Conservation (phyloP, 1,284 basidiomycete species). For the Austropuccinia psidii region DNA sequence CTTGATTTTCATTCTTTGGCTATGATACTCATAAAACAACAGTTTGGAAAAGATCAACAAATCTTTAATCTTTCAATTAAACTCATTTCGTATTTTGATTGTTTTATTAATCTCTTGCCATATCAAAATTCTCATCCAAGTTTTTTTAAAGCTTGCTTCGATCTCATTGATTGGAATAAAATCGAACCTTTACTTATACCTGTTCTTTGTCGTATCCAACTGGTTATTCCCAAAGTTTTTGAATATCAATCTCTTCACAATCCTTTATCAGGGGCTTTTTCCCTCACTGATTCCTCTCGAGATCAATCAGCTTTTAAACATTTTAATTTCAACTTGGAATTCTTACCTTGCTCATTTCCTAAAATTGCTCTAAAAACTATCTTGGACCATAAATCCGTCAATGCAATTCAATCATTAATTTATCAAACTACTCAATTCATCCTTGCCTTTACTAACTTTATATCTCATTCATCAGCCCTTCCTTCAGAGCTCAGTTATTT, state of each 20-base stretch:
- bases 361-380: not conserved
- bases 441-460: not conserved
- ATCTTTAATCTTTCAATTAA: not conserved
- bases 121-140: not conserved
- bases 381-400: not conserved
- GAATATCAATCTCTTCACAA: not conserved
- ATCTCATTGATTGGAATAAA: not conserved
- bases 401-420: not conserved
- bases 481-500: slow-evolving; percentile 4
- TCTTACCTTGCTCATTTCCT: not conserved
- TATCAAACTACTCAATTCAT: not conserved
- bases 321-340: not conserved
- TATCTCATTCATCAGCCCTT: not conserved
- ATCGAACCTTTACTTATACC: not conserved
- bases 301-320: not conserved
- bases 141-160: slow-evolving; percentile 1
- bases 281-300: not conserved
- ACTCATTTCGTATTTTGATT: not conserved
- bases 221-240: slow-evolving; percentile 10
- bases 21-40: slow-evolving; percentile 1
- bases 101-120: not conserved
- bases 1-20: not conserved
- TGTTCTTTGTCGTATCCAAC: not conserved
- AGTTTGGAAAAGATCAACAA: slow-evolving; percentile 5
- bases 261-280: not conserved